phyloP scores from a whole-genome alignment of 441 rosid genomes.

The Metrosideros polymorpha region DNA sequence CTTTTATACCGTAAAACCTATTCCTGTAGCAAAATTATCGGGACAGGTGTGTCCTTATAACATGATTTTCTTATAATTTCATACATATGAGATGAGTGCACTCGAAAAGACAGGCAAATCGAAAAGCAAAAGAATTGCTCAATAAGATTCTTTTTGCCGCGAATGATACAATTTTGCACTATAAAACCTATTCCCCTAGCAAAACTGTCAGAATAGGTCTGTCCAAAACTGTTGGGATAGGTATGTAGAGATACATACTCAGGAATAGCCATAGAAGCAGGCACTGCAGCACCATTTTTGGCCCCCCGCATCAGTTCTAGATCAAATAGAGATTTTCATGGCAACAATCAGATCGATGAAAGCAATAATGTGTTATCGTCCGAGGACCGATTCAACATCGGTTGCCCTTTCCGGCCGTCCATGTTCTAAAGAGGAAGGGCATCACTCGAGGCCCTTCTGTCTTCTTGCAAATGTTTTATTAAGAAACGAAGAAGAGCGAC shows the following conservation, averaged over 20 bases:
- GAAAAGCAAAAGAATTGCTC: too few relatives aligned
- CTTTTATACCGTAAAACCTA: too few relatives aligned
- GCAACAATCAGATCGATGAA: background rate
- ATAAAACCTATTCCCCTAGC: too few relatives aligned
- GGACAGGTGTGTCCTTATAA: too few relatives aligned
- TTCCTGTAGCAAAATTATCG: too few relatives aligned
- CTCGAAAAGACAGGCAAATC: too few relatives aligned
- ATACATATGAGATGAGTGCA: too few relatives aligned
- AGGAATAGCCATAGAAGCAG: background rate
- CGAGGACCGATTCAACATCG: background rate
- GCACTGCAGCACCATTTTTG: background rate
- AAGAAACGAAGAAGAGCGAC: background rate
- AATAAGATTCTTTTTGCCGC: too few relatives aligned
- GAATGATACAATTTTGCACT: too few relatives aligned
- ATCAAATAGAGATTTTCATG: background rate
- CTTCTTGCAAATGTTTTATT: background rate
- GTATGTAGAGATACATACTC: background rate
- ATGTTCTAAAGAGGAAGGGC: background rate
- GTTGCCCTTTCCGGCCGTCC: background rate
- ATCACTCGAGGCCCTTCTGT: background rate
- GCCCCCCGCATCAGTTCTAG: background rate
- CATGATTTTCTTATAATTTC: too few relatives aligned
- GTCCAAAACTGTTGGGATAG: too few relatives aligned
- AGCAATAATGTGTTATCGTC: background rate
- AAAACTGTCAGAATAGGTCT: too few relatives aligned